Base-by-base conservation (phyloP, 2,329 filamentous ascomycete species). In the Colletotrichum filicis region DNA sequence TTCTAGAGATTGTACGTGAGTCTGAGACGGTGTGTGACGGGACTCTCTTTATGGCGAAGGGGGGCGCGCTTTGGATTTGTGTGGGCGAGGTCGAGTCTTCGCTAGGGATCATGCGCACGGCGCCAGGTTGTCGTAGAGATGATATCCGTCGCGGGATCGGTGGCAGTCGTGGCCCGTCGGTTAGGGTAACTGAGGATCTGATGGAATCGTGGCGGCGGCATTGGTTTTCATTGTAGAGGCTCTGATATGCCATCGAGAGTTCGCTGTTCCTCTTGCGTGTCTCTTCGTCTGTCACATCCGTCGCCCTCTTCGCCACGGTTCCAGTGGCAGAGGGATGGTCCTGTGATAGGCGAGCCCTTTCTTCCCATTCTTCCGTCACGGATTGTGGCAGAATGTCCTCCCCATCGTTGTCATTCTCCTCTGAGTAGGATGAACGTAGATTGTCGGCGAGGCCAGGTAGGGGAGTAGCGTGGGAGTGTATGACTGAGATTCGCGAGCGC, bases 361-460 rank as follows among this genome's bases (percentile, higher is more conserved):
- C 59, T 46, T 70, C 60, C 70, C 70, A 65, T 19, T 37, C 66
- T 12, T 70, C 60, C 14, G 60, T 64, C 28, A 73, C 28, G 6
- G 59, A 70, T 5, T 58, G 42, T 2, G 66, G 60, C 2, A 73
- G 60, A 12, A 73, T 70, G 6, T 19, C 35, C 1, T 59, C 65
- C 14, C 49, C 30, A 5, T 37, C 61, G 9, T 69, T 35, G 3
- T 66, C 71, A 4, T 73, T 55, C 1, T 62, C 71, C 22, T 70
- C 60, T 9, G 61, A 73, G 12, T 52, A 61, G 28, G 11, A 24
- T 5, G 28, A 4, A 22, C 37, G 1, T 28, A 35, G 19, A 28
- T 73, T 63, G 26, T 56, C 55, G 53, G 46, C 71, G 14, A 42
- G 24, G 9, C 46, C 58, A 3, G 37, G 37, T 9, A 42, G 46